Percentiles rank a stretch among this genome's conserved stretches.
Conservation (phyloP, 495 filamentous ascomycete species). For the Coniosporium apollinis region DNA sequence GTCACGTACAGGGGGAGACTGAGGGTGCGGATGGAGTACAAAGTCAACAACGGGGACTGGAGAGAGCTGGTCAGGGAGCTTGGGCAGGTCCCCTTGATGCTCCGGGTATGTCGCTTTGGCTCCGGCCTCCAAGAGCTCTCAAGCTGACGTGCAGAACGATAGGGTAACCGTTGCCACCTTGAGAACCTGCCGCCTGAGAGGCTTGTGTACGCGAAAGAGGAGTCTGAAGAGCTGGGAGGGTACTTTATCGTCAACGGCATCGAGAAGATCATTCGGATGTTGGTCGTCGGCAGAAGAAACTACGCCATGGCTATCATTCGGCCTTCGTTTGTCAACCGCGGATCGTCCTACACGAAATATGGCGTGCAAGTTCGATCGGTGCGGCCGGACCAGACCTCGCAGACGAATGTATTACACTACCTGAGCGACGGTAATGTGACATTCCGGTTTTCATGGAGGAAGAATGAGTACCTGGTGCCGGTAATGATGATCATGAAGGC, state of each 20-base stretch:
- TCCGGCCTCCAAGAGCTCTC: neutral
- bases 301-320: slow-evolving; percentile 88
- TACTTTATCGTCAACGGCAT: slow-evolving; percentile 95
- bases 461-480: slow-evolving; percentile 86
- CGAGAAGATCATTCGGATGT: slow-evolving; percentile 87
- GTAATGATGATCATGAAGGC: slow-evolving; percentile 95
- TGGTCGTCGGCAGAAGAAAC: slow-evolving; percentile 77
- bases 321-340: slow-evolving; percentile 71
- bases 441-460: slow-evolving; percentile 95
- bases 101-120: slow-evolving; percentile 37
- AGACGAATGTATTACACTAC: slow-evolving; percentile 94
- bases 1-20: slow-evolving; percentile 80
- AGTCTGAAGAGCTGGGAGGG: slow-evolving; percentile 81
- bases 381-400: slow-evolving; percentile 87
- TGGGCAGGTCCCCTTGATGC: slow-evolving; percentile 82
- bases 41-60: slow-evolving; percentile 72
- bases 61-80: slow-evolving; percentile 64
- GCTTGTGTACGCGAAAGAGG: slow-evolving; percentile 74
- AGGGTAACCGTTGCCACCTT: slow-evolving; percentile 83
- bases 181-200: slow-evolving; percentile 65
- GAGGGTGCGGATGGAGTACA: slow-evolving; percentile 60
- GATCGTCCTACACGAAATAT: slow-evolving; percentile 67
- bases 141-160: neutral
- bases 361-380: slow-evolving; percentile 85
- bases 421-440: slow-evolving; percentile 87